These are phyloP conservation scores for Axilococcus clingmanii DNA, from an alignment of 139 green algal species.

Conservation along the genomic window DNA sequence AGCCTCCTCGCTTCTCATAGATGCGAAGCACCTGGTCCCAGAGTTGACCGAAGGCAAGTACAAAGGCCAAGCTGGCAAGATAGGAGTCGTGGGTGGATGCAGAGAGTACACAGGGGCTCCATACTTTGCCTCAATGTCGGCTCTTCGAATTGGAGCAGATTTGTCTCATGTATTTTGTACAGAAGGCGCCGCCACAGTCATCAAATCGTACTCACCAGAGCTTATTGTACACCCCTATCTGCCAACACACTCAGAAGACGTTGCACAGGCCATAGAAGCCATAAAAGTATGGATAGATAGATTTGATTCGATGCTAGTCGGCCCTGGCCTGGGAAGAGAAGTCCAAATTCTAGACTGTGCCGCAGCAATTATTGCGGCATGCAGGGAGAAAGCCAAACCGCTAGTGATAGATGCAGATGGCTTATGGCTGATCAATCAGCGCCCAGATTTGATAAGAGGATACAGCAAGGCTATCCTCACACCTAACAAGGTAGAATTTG, in stretches of 20 bases:
- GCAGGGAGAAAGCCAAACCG: constrained; percentile 9
- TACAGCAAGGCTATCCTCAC: constrained; percentile 39
- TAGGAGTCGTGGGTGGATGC: constrained; percentile 89
- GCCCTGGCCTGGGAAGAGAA: constrained; percentile 66
- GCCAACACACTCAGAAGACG: constrained; percentile 23
- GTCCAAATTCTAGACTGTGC: constrained; percentile 22
- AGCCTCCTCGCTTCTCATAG: background rate
- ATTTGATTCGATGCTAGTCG: constrained; percentile 61
- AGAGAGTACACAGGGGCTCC: constrained; percentile 91
- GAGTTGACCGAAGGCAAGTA: constrained; percentile 29
- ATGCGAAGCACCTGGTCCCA: constrained; percentile 1
- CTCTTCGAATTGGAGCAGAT: constrained; percentile 76
- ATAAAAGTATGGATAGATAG: constrained; percentile 49
- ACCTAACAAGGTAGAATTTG: constrained; percentile 46
- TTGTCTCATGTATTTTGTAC: constrained; percentile 89
- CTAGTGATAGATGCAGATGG: constrained; percentile 58
- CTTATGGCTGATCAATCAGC: constrained; percentile 36
- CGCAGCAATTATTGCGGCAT: constrained; percentile 11
- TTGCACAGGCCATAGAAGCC: constrained; percentile 11
- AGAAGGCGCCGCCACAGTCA: constrained; percentile 62
- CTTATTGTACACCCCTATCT: constrained; percentile 92
- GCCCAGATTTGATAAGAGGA: constrained; percentile 30
- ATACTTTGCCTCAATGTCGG: constrained; percentile 83
- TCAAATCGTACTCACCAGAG: constrained; percentile 91
- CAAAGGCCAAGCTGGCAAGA: constrained; percentile 83